A percentile compares a stretch with the other conserved stretches of the same genome.
These are phyloP conservation scores for Arachnopeziza araneosa DNA, from an alignment of 2,329 filamentous ascomycete species.

Conservation along the genomic window DNA sequence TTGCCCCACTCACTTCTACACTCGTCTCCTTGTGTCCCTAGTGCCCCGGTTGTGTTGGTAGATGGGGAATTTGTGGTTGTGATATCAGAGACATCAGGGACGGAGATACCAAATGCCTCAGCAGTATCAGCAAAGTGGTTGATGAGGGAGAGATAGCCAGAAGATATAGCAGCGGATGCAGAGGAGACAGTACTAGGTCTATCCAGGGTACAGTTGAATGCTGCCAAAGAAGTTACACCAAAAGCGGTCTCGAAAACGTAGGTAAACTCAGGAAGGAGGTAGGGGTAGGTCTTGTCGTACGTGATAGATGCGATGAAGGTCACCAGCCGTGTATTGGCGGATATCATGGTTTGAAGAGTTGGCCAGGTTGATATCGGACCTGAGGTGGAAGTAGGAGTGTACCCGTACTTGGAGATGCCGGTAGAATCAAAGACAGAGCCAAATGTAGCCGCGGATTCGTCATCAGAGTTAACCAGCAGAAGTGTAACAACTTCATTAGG, in stretches of 20 bases:
- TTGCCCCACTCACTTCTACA: slow-evolving; percentile 56
- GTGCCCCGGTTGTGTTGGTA: slow-evolving; percentile 45
- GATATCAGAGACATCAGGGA: slow-evolving; percentile 57
- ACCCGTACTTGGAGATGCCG: slow-evolving; percentile 57
- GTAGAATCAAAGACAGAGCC: slow-evolving; percentile 38
- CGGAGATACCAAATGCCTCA: slow-evolving; percentile 48
- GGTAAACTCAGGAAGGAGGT: slow-evolving; percentile 57
- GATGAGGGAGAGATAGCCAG: slow-evolving; percentile 62
- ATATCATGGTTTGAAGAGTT: slow-evolving; percentile 65
- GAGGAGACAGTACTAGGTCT: slow-evolving; percentile 51
- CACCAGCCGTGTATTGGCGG: slow-evolving; percentile 57
- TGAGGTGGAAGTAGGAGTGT: slow-evolving; percentile 43
- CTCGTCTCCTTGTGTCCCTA: slow-evolving; percentile 47
- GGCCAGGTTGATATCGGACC: slow-evolving; percentile 54
- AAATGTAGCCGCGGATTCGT: slow-evolving; percentile 49
- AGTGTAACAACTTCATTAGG: slow-evolving; percentile 57
- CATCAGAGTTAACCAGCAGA: slow-evolving; percentile 57
- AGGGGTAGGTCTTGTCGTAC: slow-evolving; percentile 41
- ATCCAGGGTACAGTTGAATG: slow-evolving; percentile 68
- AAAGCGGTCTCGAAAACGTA: slow-evolving; percentile 70
- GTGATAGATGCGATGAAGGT: slow-evolving; percentile 59
- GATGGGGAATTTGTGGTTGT: slow-evolving; percentile 59
- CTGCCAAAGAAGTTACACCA: slow-evolving; percentile 53
- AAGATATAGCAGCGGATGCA: slow-evolving; percentile 47
- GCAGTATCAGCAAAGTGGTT: slow-evolving; percentile 73